These are phyloP conservation scores for Phtheirospermum japonicum DNA, from an alignment of 257 asterid genomes.

Conservation along the genomic window DNA sequence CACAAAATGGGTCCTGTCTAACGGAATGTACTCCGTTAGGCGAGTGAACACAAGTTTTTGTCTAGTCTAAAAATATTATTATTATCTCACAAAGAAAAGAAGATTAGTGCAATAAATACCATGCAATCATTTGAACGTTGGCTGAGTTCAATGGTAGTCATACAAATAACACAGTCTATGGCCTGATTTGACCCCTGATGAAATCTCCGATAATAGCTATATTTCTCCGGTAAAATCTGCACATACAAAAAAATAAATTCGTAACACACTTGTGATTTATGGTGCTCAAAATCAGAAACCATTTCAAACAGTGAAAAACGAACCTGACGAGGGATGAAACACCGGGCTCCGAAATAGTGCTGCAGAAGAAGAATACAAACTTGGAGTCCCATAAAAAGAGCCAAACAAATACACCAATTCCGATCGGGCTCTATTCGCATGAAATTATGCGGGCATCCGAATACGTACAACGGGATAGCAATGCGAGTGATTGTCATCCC, in stretches of 20 bases:
- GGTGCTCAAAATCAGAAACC: slow-evolving; percentile 7
- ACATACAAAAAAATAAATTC: neutral
- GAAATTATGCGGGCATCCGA: slow-evolving; percentile 93
- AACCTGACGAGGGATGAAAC: slow-evolving; percentile 96
- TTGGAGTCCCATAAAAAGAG: slow-evolving; percentile 70
- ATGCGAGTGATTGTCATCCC: slow-evolving; percentile 90
- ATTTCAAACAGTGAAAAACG: slow-evolving; percentile 15
- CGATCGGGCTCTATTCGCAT: slow-evolving; percentile 81
- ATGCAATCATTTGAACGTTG: slow-evolving; percentile 79
- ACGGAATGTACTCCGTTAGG: too few relatives aligned
- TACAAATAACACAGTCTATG: slow-evolving; percentile 90
- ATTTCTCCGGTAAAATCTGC: slow-evolving; percentile 94
- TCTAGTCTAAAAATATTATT: too few relatives aligned
- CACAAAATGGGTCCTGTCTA: too few relatives aligned
- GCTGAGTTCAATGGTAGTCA: slow-evolving; percentile 72
- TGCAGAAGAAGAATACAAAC: slow-evolving; percentile 78
- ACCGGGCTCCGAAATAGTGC: slow-evolving; percentile 91
- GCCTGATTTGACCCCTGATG: slow-evolving; percentile 59
- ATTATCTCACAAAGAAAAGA: neutral
- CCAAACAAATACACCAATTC: slow-evolving; percentile 73
- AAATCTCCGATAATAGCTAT: slow-evolving; percentile 74
- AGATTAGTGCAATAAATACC: slow-evolving; percentile 42
- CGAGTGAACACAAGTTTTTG: too few relatives aligned
- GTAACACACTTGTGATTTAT: neutral
- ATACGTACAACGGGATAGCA: slow-evolving; percentile 77